Evolutionary conservation across 2,329 filamentous ascomycete genomes (phyloP).

Genomic region (Calonectria hongkongensis): DNA sequence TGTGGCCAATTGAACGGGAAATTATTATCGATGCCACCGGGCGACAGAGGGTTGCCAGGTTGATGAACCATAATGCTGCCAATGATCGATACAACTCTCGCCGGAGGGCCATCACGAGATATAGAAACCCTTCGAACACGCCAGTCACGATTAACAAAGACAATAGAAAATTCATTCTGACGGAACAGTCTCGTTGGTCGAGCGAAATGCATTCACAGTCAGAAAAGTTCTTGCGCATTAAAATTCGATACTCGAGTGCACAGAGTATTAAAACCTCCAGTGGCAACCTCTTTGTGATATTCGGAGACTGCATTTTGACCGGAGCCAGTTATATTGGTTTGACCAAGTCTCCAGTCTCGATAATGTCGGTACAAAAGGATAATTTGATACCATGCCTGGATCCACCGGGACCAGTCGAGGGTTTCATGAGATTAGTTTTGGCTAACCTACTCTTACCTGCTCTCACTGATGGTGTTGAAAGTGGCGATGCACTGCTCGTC

Average conservation of each 20-base stretch:
- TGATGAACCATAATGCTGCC: not conserved
- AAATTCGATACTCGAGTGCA: too few relatives aligned
- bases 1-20: not conserved
- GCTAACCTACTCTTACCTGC: not conserved
- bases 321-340: too few relatives aligned
- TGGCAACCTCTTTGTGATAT: too few relatives aligned
- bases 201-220: too few relatives aligned
- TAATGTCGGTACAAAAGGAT: not conserved
- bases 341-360: not conserved
- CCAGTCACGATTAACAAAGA: not conserved
- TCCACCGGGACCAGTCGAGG: not conserved
- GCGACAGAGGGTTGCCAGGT: not conserved
- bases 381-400: not conserved
- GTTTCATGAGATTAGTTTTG: not conserved
- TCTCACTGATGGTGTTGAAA: not conserved
- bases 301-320: too few relatives aligned
- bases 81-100: constrained; percentile 10
- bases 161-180: not conserved
- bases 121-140: not conserved
- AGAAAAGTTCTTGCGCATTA: too few relatives aligned
- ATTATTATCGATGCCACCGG: not conserved
- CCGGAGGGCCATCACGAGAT: not conserved
- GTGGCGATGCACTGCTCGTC: not conserved
- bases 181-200: not conserved
- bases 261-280: too few relatives aligned